phyloP scores from a whole-genome alignment of 495 filamentous ascomycete species.

The Choiromyces venosus region DNA sequence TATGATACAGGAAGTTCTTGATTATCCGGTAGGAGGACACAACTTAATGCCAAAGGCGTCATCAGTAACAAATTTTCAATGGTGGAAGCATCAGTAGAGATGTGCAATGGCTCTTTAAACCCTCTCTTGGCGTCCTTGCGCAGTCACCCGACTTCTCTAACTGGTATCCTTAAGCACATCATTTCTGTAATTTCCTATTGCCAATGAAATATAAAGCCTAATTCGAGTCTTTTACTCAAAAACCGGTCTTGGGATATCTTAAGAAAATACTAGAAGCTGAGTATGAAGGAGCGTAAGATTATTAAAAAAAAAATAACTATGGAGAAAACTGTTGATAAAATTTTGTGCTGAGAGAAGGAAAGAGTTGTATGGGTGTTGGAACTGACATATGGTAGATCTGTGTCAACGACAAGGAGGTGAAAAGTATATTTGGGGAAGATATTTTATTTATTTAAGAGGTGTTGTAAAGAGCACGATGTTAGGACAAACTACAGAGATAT shows the following conservation, averaged over 20 bases:
- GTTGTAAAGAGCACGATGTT: neutral
- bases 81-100: neutral
- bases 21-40: neutral
- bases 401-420: too few relatives aligned
- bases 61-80: neutral
- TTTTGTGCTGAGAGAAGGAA: neutral
- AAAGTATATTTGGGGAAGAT: too few relatives aligned
- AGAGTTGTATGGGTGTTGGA: neutral
- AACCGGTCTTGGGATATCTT: neutral
- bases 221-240: neutral
- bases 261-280: neutral
- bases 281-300: neutral
- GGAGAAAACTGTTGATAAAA: neutral
- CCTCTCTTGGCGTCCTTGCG: neutral
- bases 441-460: neutral
- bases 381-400: neutral
- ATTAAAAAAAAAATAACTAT: too few relatives aligned
- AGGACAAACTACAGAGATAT: neutral
- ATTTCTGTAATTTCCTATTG: neutral
- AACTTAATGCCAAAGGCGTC: neutral
- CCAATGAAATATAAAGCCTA: neutral
- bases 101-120: neutral
- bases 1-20: neutral
- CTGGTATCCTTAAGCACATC: neutral
- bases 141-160: neutral